Percentiles rank a stretch among this genome's conserved stretches.
Conservation (phyloP, 192 early-diverging fungal species). For the Coemansia sp. region DNA sequence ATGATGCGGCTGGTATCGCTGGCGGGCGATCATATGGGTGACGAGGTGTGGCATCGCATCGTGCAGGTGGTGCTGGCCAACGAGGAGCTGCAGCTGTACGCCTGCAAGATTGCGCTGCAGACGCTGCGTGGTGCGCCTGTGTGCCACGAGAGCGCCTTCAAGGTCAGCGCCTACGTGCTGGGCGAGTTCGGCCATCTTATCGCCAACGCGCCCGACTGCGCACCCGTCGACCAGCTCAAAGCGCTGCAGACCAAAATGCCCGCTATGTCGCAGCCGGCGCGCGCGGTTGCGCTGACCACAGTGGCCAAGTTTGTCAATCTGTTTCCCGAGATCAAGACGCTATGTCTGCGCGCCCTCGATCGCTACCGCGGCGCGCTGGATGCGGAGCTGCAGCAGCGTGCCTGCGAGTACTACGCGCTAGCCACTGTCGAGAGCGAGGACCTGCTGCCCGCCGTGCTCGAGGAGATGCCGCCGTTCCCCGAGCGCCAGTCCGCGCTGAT, state of each 20-base stretch:
- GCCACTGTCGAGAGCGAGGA: conserved; percentile 82
- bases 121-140: conserved; percentile 78
- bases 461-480: conserved; percentile 98
- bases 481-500: conserved; percentile 91
- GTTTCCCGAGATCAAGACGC: conserved; percentile 95
- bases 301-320: conserved; percentile 96
- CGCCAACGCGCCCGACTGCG: conserved; percentile 79
- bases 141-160: conserved; percentile 95
- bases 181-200: conserved; percentile 99
- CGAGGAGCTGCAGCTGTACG: conserved; percentile 93
- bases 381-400: conserved; percentile 95
- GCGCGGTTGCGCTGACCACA: conserved; percentile 85
- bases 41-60: conserved; percentile 98
- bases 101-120: conserved; percentile 79
- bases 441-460: conserved; percentile 88
- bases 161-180: conserved; percentile 94
- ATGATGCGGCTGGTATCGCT: conserved; percentile 94
- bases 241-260: conserved; percentile 91
- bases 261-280: conserved; percentile 73
- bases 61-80: conserved; percentile 97
- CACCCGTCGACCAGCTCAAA: conserved; percentile 93
- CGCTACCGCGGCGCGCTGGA: conserved; percentile 88
- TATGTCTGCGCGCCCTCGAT: conserved; percentile 83
- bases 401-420: conserved; percentile 93
- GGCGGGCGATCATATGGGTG: conserved; percentile 93